A percentile compares a stretch with the other conserved stretches of the same genome.
These are phyloP conservation scores for Magnusiomyces suaveolens DNA, from an alignment of 1,139 yeast species.

Conservation along the genomic window DNA sequence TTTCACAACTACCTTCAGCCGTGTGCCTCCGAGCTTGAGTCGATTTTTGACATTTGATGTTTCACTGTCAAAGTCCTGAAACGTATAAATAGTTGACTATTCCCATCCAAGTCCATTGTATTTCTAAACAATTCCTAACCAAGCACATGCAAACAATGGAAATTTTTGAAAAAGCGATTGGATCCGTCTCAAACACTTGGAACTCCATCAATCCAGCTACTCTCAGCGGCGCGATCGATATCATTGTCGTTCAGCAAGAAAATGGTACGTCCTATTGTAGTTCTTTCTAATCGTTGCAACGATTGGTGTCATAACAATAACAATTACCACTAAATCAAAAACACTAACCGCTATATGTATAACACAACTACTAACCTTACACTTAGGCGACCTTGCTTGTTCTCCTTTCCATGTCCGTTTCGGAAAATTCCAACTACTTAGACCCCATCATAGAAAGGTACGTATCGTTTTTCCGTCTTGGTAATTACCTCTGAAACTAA, in stretches of 20 bases:
- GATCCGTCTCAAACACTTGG: slow-evolving; percentile 93
- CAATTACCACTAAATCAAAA: too few relatives aligned
- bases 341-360: too few relatives aligned
- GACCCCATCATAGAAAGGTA: slow-evolving; percentile 88
- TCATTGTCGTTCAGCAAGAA: slow-evolving; percentile 89
- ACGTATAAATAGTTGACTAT: too few relatives aligned
- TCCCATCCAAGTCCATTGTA: not conserved
- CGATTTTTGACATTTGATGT: not conserved
- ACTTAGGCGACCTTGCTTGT: slow-evolving; percentile 61
- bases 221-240: slow-evolving; percentile 92
- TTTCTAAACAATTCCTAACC: not conserved
- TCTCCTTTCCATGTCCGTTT: slow-evolving; percentile 96
- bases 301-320: too few relatives aligned
- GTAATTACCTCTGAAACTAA: not conserved
- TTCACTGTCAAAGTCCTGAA: not conserved
- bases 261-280: slow-evolving; percentile 36
- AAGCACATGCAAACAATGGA: slow-evolving; percentile 47
- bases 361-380: too few relatives aligned
- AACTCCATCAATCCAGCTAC: slow-evolving; percentile 95
- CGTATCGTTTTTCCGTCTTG: slow-evolving; percentile 1
- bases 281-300: not conserved
- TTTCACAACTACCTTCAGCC: not conserved
- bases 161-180: slow-evolving; percentile 92
- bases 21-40: not conserved
- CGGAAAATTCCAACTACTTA: slow-evolving; percentile 82